A percentile compares a stretch with the other conserved stretches of the same genome.
These are phyloP conservation scores for Arctium lappa DNA, from an alignment of 129 eudicot species.

Conservation along the genomic window DNA sequence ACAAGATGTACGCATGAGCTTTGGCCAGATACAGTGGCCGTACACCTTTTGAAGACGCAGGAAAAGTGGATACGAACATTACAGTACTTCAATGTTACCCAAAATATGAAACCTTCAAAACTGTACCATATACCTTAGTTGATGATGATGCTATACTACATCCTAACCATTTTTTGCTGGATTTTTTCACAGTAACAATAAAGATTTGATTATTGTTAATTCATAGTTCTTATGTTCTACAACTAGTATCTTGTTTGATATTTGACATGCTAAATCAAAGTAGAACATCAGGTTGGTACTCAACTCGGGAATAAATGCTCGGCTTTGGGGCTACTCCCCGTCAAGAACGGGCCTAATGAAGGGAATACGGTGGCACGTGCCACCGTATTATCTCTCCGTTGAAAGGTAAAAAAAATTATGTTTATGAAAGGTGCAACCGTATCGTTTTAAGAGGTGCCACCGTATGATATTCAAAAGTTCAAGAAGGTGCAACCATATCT, in stretches of 20 bases:
- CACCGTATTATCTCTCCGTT: too few relatives aligned
- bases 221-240: background rate
- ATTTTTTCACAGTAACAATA: background rate
- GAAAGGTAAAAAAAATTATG: too few relatives aligned
- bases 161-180: background rate
- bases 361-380: too few relatives aligned
- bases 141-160: background rate
- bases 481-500: too few relatives aligned
- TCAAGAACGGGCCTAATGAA: too few relatives aligned
- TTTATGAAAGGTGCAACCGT: too few relatives aligned
- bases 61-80: conserved; percentile 84
- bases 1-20: conserved; percentile 79
- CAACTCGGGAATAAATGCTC: background rate
- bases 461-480: too few relatives aligned
- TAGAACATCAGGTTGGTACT: background rate
- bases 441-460: too few relatives aligned
- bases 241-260: background rate
- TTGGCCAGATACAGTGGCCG: conserved; percentile 88
- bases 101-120: conserved; percentile 69
- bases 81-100: conserved; percentile 71
- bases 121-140: conserved; percentile 69
- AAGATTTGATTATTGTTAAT: background rate
- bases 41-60: conserved; percentile 76
- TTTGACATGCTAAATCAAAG: background rate
- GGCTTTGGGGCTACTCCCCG: background rate